Evolutionary conservation across 441 rosid genomes (phyloP).

Genomic region (Arabidopsis hybrid): DNA sequence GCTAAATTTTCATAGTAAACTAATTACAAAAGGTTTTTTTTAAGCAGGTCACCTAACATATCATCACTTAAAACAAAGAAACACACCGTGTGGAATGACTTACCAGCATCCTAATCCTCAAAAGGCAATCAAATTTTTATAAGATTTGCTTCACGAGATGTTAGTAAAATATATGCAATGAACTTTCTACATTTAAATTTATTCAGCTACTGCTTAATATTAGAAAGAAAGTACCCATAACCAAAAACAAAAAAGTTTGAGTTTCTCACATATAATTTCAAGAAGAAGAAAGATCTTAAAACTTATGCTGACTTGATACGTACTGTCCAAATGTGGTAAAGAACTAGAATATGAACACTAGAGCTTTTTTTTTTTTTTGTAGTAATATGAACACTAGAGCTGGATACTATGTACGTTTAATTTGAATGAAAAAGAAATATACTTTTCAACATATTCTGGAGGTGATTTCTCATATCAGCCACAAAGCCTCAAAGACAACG

Average conservation of each 20-base stretch:
- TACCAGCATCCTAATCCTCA: no score
- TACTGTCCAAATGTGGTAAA: no score
- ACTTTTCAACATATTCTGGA: no score
- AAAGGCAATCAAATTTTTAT: background rate
- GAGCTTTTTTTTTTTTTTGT: no score
- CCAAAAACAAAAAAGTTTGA: background rate
- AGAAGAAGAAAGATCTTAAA: background rate
- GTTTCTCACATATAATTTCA: background rate
- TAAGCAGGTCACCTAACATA: background rate
- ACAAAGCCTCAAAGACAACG: background rate
- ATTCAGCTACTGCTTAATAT: no score
- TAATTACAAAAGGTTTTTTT: conserved; percentile 14
- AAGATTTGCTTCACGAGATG: background rate
- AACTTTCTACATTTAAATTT: background rate
- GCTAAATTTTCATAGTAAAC: background rate
- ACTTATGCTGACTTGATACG: no score
- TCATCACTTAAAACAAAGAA: no score
- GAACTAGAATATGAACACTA: no score
- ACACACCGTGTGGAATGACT: no score
- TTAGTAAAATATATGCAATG: background rate
- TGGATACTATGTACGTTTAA: background rate
- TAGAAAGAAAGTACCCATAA: background rate
- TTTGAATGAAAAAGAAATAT: no score
- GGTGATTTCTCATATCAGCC: background rate
- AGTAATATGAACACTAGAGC: no score